Evolutionary conservation across 768 basidiomycete species (phyloP).

Genomic region (Lyophyllum semitale): DNA sequence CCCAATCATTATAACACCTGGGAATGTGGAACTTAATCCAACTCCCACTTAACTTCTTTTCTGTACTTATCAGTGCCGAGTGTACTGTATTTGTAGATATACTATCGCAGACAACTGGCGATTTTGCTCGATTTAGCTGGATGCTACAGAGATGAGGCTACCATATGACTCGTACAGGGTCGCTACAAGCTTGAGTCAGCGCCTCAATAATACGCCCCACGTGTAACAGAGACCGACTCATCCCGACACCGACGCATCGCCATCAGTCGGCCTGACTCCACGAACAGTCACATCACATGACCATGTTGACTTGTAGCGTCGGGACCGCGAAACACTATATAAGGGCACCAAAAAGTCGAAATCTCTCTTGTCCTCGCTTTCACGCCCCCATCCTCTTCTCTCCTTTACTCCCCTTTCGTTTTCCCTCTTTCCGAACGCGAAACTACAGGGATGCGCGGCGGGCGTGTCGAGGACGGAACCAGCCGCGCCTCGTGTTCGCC

Average conservation of each 20-base stretch:
- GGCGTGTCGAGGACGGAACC: neutral
- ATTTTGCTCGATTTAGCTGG: no score
- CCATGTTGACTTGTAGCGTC: slow-evolving; percentile 9
- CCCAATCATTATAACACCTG: no score
- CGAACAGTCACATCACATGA: slow-evolving; percentile 18
- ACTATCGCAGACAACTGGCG: no score
- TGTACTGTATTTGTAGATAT: neutral
- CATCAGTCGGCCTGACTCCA: neutral
- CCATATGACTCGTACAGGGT: no score
- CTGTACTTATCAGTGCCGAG: neutral
- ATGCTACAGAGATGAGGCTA: neutral
- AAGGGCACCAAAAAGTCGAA: neutral
- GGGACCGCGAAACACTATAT: slow-evolving; percentile 3
- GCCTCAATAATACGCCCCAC: neutral
- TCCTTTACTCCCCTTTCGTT: neutral
- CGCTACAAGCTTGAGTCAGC: neutral
- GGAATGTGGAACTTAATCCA: no score
- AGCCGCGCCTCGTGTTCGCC: neutral
- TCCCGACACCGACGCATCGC: neutral
- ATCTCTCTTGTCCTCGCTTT: neutral
- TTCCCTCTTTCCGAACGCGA: no score
- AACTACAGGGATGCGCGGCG: no score
- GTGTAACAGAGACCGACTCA: no score
- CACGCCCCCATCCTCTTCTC: neutral
- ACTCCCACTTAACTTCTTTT: neutral